Evolutionary conservation across 768 basidiomycete species (phyloP).

Genomic region (Tulasnella sp.): DNA sequence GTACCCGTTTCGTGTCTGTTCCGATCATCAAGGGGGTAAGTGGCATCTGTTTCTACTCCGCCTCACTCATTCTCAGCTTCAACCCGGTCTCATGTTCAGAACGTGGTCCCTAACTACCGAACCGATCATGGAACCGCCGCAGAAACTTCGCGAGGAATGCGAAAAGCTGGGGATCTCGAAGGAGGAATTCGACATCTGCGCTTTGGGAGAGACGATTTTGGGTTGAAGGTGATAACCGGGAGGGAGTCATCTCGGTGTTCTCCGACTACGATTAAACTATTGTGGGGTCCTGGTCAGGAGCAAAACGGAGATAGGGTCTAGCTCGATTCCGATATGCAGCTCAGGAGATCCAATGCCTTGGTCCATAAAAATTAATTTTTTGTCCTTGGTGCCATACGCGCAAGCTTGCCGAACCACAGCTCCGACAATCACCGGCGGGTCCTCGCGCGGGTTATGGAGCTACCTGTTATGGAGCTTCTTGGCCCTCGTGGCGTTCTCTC

Average conservation of each 20-base stretch:
- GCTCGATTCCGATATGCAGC: too few species aligned
- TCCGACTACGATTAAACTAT: too few species aligned
- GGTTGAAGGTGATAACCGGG: not conserved
- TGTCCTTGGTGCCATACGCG: too few species aligned
- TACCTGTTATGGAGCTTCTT: too few species aligned
- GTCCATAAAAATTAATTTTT: too few species aligned
- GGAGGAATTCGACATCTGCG: conserved; percentile 44
- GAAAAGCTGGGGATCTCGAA: conserved; percentile 43
- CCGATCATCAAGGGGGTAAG: not conserved
- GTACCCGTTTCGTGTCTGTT: not conserved
- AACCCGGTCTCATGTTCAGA: not conserved
- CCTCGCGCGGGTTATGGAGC: too few species aligned
- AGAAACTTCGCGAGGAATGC: conserved; percentile 43
- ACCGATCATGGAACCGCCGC: conserved; percentile 47
- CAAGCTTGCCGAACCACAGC: too few species aligned
- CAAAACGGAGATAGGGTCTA: not conserved
- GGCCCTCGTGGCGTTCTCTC: too few species aligned
- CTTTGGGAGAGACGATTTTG: conserved; percentile 36
- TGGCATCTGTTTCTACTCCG: not conserved
- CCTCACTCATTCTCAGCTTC: not conserved
- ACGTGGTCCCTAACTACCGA: conserved; percentile 39
- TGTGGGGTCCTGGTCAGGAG: not conserved
- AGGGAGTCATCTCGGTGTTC: not conserved
- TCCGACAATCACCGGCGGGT: too few species aligned
- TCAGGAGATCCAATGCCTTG: too few species aligned